These are phyloP conservation scores for Aurantiochytrium sp. DNA, from an alignment of 108 stramenopile species.

Conservation along the genomic window DNA sequence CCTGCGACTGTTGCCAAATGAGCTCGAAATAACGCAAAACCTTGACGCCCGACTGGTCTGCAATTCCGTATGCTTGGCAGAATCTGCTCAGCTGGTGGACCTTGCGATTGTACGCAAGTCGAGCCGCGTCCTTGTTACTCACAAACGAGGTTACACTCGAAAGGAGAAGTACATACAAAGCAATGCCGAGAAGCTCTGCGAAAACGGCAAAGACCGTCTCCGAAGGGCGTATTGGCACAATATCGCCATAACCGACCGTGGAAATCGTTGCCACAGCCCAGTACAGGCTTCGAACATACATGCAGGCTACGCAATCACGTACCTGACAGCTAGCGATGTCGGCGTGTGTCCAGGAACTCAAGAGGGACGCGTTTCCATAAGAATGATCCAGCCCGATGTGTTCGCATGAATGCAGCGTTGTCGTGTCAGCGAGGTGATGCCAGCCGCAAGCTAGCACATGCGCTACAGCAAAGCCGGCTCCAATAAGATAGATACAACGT, in stretches of 20 bases:
- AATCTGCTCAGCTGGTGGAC: not conserved
- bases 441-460: no score
- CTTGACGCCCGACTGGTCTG: not conserved
- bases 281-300: slow-evolving; percentile 16
- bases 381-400: no score
- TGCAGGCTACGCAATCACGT: not conserved
- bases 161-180: not conserved
- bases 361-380: no score
- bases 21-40: not conserved
- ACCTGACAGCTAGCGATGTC: not conserved
- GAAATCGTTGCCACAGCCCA: slow-evolving; percentile 48
- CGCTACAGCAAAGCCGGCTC: no score
- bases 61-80: not conserved
- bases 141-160: not conserved
- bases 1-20: not conserved
- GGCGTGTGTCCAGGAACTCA: not conserved
- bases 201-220: slow-evolving; percentile 19
- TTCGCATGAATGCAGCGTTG: no score
- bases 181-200: slow-evolving; percentile 18
- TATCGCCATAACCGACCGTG: slow-evolving; percentile 51
- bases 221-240: slow-evolving; percentile 24
- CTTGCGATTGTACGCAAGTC: not conserved
- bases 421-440: no score
- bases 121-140: not conserved
- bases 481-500: no score